These are phyloP conservation scores for Teratosphaeria nubilosa DNA, from an alignment of 2,329 filamentous ascomycete genomes.

Conservation along the genomic window DNA sequence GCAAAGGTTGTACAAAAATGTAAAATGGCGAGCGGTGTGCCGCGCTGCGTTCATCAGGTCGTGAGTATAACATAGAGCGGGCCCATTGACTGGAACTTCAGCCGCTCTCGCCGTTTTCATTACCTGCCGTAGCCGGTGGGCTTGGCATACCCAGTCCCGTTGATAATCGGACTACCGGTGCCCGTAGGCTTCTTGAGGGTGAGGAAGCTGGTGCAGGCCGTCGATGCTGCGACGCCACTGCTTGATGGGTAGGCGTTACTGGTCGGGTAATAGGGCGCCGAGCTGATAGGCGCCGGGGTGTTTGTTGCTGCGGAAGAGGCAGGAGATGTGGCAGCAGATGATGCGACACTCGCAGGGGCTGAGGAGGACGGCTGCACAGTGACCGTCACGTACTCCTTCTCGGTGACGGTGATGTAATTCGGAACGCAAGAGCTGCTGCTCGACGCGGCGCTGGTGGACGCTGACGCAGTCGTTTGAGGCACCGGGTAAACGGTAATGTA, in stretches of 20 bases:
- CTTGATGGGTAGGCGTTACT: not conserved
- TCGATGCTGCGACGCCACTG: constrained; percentile 2
- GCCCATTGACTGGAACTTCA: not conserved
- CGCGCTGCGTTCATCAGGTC: constrained; percentile 1
- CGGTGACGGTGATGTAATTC: not conserved
- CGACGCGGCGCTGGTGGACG: not conserved
- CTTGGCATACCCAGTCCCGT: not conserved
- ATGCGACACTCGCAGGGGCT: constrained; percentile 18
- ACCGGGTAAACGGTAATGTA: constrained; percentile 25
- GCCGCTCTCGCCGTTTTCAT: not conserved
- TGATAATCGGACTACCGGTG: not conserved
- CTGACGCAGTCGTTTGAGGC: constrained; percentile 3
- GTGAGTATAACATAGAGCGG: not conserved
- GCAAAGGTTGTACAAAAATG: not conserved
- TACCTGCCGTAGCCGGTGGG: not conserved
- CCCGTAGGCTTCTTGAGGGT: constrained; percentile 16
- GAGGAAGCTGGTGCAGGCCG: constrained; percentile 16
- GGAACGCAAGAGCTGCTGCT: not conserved
- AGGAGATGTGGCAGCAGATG: constrained; percentile 9
- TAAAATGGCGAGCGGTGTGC: not conserved
- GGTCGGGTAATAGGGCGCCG: constrained; percentile 18
- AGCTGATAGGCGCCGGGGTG: constrained; percentile 13
- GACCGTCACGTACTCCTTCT: not conserved
- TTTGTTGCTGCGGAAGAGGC: constrained; percentile 8
- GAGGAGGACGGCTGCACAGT: constrained; percentile 11